Conservation (phyloP, 306 rosid species). For the Dalbergia cochinchinensis region DNA sequence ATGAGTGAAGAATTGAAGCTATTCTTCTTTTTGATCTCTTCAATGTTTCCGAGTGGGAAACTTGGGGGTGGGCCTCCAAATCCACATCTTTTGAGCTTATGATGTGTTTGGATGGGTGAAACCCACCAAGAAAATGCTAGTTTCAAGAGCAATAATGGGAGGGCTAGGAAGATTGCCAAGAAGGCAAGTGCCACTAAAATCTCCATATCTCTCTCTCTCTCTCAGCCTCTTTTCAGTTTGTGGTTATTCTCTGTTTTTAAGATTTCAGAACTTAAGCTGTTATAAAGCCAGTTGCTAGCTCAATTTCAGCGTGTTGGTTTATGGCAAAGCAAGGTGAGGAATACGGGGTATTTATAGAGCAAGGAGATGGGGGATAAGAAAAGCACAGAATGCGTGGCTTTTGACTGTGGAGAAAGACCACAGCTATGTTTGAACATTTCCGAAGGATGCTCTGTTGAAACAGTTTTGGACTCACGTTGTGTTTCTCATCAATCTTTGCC, state of each 20-base stretch:
- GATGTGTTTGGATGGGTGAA: constrained; percentile 53
- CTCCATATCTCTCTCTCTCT: constrained; percentile 40
- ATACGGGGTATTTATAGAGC: constrained; percentile 56
- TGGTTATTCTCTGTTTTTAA: background rate
- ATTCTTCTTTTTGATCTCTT: constrained; percentile 64
- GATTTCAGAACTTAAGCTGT: constrained; percentile 12
- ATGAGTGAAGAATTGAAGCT: background rate
- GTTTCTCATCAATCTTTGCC: constrained; percentile 7
- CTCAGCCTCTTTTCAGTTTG: background rate
- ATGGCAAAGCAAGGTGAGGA: background rate
- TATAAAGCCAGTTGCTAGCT: background rate
- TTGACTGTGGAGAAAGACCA: constrained; percentile 48
- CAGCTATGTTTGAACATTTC: constrained; percentile 39
- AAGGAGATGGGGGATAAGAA: constrained; percentile 9
- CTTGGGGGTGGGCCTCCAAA: constrained; percentile 77
- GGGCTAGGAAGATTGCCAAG: constrained; percentile 19
- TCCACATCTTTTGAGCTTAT: constrained; percentile 70
- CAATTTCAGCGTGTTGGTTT: constrained; percentile 15
- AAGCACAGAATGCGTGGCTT: constrained; percentile 42
- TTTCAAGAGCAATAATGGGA: constrained; percentile 43
- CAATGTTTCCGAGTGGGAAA: constrained; percentile 82
- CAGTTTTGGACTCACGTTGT: constrained; percentile 23
- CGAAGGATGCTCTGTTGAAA: constrained; percentile 15
- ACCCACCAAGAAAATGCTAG: constrained; percentile 67
- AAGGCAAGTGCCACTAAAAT: constrained; percentile 17